phyloP scores from a whole-genome alignment of 2,329 filamentous ascomycete genomes.

The Zasmidium angulare region DNA sequence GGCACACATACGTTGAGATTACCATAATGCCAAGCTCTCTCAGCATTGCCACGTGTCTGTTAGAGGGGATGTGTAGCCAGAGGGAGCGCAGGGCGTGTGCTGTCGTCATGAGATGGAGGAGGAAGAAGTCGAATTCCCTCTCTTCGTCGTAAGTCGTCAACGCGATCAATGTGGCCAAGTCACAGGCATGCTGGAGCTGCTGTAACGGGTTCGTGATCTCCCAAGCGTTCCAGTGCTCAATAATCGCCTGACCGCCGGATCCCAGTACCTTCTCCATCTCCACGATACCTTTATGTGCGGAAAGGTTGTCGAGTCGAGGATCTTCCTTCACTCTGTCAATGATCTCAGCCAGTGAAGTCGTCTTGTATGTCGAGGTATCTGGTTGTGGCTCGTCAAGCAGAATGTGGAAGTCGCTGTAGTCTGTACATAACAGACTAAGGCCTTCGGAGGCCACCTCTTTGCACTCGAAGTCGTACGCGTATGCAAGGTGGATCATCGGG shows the following conservation, averaged over 20 bases:
- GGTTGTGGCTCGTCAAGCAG: background rate
- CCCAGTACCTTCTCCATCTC: background rate
- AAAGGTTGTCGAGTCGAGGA: background rate
- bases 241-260: background rate
- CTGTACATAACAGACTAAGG: background rate
- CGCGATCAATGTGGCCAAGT: background rate
- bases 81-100: background rate
- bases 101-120: background rate
- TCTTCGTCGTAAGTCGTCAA: background rate
- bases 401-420: background rate
- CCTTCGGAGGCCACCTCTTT: slow-evolving; percentile 1
- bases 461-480: slow-evolving; percentile 2
- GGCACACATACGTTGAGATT: background rate
- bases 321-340: background rate
- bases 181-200: background rate
- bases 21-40: background rate
- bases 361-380: background rate
- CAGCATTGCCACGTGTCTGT: background rate
- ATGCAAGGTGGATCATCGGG: slow-evolving; percentile 2
- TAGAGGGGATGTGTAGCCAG: background rate
- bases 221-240: background rate
- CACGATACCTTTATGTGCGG: background rate
- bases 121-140: background rate
- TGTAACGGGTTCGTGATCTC: background rate
- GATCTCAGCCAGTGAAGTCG: background rate